These are phyloP conservation scores for Neoconidiobolus thromboides DNA, from an alignment of 371 early-diverging fungal species.

Conservation along the genomic window DNA sequence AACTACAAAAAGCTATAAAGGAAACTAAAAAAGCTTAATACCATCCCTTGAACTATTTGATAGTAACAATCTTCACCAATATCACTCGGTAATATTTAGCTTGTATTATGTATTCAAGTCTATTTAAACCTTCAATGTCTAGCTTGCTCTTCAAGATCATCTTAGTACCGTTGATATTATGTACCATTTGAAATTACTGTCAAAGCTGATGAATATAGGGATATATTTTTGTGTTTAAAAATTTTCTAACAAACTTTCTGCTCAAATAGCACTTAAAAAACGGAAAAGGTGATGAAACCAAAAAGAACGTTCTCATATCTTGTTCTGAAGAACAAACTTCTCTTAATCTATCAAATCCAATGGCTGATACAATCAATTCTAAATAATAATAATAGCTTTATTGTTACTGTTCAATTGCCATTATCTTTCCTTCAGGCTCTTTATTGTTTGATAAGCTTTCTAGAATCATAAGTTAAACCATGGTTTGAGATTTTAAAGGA, in stretches of 20 bases:
- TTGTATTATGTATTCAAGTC: slow-evolving; percentile 48
- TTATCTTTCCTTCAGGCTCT: no score
- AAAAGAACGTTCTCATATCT: slow-evolving; percentile 19
- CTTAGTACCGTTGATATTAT: neutral
- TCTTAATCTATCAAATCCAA: slow-evolving; percentile 42
- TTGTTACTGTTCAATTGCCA: no score
- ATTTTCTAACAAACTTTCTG: no score
- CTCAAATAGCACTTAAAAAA: no score
- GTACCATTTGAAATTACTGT: slow-evolving; percentile 24
- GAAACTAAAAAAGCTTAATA: slow-evolving; percentile 44
- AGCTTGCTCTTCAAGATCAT: slow-evolving; percentile 15
- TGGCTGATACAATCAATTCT: neutral
- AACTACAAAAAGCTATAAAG: slow-evolving; percentile 16
- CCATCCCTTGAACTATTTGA: slow-evolving; percentile 40
- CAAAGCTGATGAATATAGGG: slow-evolving; percentile 20
- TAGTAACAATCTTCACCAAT: slow-evolving; percentile 32
- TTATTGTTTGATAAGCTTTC: no score
- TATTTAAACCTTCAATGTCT: slow-evolving; percentile 33
- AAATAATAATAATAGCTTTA: neutral
- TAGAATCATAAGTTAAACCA: no score
- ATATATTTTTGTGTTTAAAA: no score
- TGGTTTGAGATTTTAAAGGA: no score
- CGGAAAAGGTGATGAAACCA: no score
- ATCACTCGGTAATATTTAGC: slow-evolving; percentile 31
- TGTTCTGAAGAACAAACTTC: slow-evolving; percentile 48